Evolutionary conservation across 2,329 filamentous ascomycete genomes (phyloP).

Genomic region (Penicillium digitatum): DNA sequence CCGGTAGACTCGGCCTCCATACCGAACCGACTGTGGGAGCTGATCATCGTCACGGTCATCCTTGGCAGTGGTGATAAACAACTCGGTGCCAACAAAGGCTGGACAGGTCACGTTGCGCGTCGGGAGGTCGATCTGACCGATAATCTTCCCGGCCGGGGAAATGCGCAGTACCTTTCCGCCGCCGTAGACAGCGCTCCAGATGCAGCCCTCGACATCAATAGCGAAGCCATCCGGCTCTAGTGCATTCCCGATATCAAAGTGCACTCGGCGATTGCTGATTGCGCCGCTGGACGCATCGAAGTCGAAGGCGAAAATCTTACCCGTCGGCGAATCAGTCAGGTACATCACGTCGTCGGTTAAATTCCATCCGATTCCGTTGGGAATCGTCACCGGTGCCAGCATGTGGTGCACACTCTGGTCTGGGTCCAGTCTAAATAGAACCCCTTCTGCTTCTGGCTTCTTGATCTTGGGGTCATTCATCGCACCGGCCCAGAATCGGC

Average conservation of each 20-base stretch:
- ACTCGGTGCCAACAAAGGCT: constrained; percentile 67
- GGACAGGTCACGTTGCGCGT: constrained; percentile 78
- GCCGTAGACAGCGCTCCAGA: constrained; percentile 87
- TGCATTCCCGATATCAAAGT: constrained; percentile 64
- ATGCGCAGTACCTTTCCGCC: constrained; percentile 72
- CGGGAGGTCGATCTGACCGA: constrained; percentile 71
- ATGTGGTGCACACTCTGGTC: constrained; percentile 58
- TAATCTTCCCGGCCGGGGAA: constrained; percentile 62
- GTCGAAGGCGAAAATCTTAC: constrained; percentile 69
- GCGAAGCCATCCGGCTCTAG: constrained; percentile 78
- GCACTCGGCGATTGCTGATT: constrained; percentile 65
- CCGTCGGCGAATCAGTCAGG: constrained; percentile 72
- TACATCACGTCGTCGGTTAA: constrained; percentile 69
- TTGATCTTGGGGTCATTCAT: constrained; percentile 78
- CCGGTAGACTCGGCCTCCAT: constrained; percentile 69
- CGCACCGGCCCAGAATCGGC: constrained; percentile 77
- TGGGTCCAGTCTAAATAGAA: constrained; percentile 67
- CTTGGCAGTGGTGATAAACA: constrained; percentile 78
- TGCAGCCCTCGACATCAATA: constrained; percentile 75
- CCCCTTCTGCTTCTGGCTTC: constrained; percentile 54
- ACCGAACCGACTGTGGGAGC: constrained; percentile 58
- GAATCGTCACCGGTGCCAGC: constrained; percentile 66
- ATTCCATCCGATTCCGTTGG: constrained; percentile 82
- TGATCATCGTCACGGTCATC: constrained; percentile 59
- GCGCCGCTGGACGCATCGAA: constrained; percentile 62